Evolutionary conservation across 345 rosid genomes (phyloP).

Genomic region (Ceriops zippeliana): DNA sequence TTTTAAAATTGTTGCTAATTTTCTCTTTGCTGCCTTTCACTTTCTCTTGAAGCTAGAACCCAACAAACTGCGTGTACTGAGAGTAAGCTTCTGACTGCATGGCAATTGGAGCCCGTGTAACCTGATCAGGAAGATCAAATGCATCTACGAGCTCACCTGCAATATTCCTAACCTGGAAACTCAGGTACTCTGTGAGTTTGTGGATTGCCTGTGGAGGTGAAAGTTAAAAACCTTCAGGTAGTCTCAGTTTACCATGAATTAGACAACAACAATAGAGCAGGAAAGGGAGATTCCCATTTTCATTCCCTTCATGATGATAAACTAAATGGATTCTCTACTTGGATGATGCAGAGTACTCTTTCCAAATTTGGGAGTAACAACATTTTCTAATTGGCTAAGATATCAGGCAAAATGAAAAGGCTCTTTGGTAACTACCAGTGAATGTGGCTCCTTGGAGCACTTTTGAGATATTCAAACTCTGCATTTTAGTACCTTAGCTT

Average conservation of each 20-base stretch:
- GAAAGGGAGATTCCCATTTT: neutral
- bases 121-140: constrained; percentile 72
- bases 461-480: neutral
- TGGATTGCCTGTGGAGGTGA: constrained; percentile 68
- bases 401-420: too few relatives aligned
- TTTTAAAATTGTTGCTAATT: neutral
- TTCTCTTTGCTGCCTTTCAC: neutral
- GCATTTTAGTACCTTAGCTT: constrained; percentile 73
- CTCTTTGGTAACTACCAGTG: too few relatives aligned
- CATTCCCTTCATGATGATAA: neutral
- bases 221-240: neutral
- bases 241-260: too few relatives aligned
- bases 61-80: constrained; percentile 78
- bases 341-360: too few relatives aligned
- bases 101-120: constrained; percentile 92
- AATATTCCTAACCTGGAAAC: constrained; percentile 84
- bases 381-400: too few relatives aligned
- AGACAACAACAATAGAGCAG: too few relatives aligned
- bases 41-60: constrained; percentile 40
- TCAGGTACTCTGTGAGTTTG: constrained; percentile 72
- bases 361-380: too few relatives aligned
- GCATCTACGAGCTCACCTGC: constrained; percentile 81
- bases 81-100: constrained; percentile 90
- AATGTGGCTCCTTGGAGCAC: neutral
- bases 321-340: too few relatives aligned